A percentile compares a stretch with the other conserved stretches of the same genome.
Conservation (phyloP, 352 stramenopile species). For the Albugo laibachii region DNA sequence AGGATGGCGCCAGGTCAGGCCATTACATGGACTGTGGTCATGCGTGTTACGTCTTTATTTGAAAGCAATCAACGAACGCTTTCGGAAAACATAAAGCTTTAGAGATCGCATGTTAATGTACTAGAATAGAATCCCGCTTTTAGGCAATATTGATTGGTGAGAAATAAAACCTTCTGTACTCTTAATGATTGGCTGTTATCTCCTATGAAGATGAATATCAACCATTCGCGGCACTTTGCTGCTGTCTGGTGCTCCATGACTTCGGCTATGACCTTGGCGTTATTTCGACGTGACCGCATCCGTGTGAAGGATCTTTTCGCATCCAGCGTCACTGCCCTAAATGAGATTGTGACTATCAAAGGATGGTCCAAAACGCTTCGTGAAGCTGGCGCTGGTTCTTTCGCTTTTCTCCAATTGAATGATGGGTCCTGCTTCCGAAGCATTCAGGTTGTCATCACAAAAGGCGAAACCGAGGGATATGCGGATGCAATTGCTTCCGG, state of each 20-base stretch:
- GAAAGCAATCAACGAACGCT: constrained; percentile 14
- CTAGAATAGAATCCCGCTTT: too few relatives aligned
- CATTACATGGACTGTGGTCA: constrained; percentile 90
- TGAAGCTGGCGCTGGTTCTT: constrained; percentile 70
- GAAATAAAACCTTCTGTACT: too few relatives aligned
- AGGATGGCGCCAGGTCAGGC: constrained; percentile 93
- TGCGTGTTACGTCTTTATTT: constrained; percentile 74
- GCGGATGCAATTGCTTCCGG: constrained; percentile 49
- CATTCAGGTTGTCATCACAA: constrained; percentile 78
- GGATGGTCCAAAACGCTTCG: constrained; percentile 88
- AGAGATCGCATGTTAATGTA: too few relatives aligned
- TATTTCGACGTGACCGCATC: constrained; percentile 31
- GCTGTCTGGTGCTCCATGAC: too few relatives aligned
- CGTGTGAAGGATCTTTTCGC: constrained; percentile 68
- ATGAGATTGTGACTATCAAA: constrained; percentile 80
- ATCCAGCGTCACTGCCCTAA: constrained; percentile 35
- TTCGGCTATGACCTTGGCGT: too few relatives aligned
- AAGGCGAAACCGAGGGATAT: constrained; percentile 61
- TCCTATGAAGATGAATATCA: too few relatives aligned
- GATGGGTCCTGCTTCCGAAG: constrained; percentile 81
- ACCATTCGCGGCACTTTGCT: too few relatives aligned
- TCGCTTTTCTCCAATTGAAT: constrained; percentile 91
- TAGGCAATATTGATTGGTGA: too few relatives aligned
- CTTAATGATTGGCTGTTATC: too few relatives aligned
- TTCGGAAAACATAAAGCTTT: too few relatives aligned